Conservation (phyloP, 148 eudicot species). For the Rhododendron vialii region DNA sequence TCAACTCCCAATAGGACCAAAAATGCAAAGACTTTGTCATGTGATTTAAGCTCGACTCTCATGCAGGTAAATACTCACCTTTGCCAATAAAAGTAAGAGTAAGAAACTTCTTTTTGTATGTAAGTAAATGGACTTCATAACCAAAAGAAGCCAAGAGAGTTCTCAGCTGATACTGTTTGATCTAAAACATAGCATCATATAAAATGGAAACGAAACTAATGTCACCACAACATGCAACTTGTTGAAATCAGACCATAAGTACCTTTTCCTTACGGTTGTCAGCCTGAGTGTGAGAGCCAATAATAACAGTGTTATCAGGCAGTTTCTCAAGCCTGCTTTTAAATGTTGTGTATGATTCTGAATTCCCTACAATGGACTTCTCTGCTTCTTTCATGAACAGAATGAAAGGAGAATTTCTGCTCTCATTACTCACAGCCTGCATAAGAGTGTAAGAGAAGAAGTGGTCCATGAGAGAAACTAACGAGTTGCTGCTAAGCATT, state of each 20-base stretch:
- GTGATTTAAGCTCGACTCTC: neutral
- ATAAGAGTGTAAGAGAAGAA: neutral
- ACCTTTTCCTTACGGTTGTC: slow-evolving; percentile 94
- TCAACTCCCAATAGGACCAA: neutral
- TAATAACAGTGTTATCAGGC: slow-evolving; percentile 74
- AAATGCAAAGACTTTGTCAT: neutral
- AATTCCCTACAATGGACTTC: slow-evolving; percentile 74
- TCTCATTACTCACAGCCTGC: slow-evolving; percentile 56
- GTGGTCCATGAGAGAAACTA: neutral
- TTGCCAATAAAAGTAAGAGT: neutral
- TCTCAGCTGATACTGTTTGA: neutral
- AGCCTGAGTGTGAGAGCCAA: slow-evolving; percentile 78
- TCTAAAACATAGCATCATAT: neutral
- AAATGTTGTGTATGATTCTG: slow-evolving; percentile 62
- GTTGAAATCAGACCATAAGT: neutral
- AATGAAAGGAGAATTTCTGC: slow-evolving; percentile 73
- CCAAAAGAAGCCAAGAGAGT: neutral
- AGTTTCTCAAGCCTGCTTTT: slow-evolving; percentile 71
- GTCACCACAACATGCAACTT: slow-evolving; percentile 8
- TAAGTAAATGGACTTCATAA: neutral
- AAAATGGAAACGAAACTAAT: neutral
- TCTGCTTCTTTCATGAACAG: slow-evolving; percentile 86
- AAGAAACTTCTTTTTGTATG: neutral
- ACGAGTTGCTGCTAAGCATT: neutral
- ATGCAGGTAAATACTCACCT: neutral